Conservation (phyloP, 129 eudicot species). For the Heracleum sosnowskyi region DNA sequence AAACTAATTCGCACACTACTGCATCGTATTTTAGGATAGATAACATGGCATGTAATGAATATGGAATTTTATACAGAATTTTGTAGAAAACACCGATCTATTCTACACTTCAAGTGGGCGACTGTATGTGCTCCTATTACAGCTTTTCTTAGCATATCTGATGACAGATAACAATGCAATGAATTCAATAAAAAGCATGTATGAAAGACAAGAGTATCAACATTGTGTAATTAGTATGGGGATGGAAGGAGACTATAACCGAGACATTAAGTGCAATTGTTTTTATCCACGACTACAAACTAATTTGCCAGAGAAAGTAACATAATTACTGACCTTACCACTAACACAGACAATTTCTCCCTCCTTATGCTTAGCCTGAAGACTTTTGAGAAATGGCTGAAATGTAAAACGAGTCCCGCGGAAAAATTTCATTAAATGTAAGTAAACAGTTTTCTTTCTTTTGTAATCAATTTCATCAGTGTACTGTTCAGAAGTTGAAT, state of each 20-base stretch:
- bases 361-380: conserved; percentile 61
- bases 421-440: conserved; percentile 84
- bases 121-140: not conserved
- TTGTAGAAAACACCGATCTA: not conserved
- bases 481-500: conserved; percentile 35
- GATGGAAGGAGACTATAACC: not conserved
- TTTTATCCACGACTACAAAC: not conserved
- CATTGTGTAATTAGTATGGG: not conserved
- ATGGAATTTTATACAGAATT: not conserved
- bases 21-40: not conserved
- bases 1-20: not conserved
- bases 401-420: conserved; percentile 81
- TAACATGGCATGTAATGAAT: not conserved
- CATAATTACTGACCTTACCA: conserved; percentile 78
- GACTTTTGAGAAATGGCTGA: conserved; percentile 50
- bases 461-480: conserved; percentile 28
- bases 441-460: conserved; percentile 48
- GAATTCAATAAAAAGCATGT: not conserved
- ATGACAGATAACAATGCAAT: not conserved
- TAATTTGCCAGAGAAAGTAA: not conserved
- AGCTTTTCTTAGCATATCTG: not conserved
- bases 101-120: not conserved
- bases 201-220: not conserved
- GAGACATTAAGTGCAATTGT: not conserved
- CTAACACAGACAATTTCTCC: conserved; percentile 88